Conservation (phyloP, 1,284 basidiomycete genomes). For the Ceratobasidium sp. region DNA sequence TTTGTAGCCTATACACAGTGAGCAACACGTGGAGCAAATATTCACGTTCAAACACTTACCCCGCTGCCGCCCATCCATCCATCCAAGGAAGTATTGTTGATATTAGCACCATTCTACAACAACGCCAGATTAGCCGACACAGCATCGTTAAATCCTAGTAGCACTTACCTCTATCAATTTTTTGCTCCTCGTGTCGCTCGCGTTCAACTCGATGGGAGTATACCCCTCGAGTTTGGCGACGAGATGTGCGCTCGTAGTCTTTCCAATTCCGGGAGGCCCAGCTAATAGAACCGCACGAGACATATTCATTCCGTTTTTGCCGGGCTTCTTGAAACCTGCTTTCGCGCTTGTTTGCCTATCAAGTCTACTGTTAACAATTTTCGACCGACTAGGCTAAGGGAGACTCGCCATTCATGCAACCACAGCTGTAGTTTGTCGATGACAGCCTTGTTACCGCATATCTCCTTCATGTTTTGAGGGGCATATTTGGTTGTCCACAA, state of each 20-base stretch:
- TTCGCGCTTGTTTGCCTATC: constrained; percentile 76
- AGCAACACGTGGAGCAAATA: not conserved
- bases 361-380: constrained; percentile 1
- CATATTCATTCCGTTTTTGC: constrained; percentile 86
- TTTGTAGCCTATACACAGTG: constrained; percentile 61
- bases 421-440: constrained; percentile 89
- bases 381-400: not conserved
- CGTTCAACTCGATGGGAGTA: constrained; percentile 93
- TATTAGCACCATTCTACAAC: constrained; percentile 78
- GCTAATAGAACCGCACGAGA: constrained; percentile 90
- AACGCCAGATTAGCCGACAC: not conserved
- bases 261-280: constrained; percentile 95
- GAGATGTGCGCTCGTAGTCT: constrained; percentile 95
- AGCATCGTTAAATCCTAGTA: not conserved
- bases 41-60: constrained; percentile 57
- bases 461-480: constrained; percentile 83
- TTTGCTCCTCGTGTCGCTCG: constrained; percentile 95
- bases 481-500: constrained; percentile 98
- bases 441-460: constrained; percentile 93
- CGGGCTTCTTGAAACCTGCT: constrained; percentile 89
- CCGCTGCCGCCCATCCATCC: constrained; percentile 78
- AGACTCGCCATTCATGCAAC: constrained; percentile 84
- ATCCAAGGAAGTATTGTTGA: constrained; percentile 88
- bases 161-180: constrained; percentile 91
- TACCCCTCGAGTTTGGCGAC: constrained; percentile 89